Conservation (phyloP, 139 green algal genomes). For the Chlamydomonas incerta region DNA sequence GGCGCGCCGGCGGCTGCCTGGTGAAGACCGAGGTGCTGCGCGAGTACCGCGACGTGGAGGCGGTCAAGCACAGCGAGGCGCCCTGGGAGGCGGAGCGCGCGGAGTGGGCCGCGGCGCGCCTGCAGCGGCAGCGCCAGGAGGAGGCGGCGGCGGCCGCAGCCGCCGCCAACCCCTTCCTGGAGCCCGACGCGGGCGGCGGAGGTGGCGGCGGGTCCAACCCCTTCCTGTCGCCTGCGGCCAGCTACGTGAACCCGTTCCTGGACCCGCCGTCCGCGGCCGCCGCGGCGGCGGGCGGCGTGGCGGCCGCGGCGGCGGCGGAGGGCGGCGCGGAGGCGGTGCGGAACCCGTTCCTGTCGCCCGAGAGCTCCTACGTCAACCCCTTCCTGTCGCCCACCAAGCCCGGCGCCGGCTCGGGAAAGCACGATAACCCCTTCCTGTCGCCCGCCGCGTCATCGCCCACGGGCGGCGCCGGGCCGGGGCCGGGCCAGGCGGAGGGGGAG, state of each 20-base stretch:
- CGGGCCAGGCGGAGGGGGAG: too few relatives aligned
- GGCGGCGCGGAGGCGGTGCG: background rate
- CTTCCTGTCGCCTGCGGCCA: constrained; percentile 13
- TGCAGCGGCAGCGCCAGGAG: background rate
- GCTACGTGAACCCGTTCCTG: constrained; percentile 21
- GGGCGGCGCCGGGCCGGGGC: too few relatives aligned
- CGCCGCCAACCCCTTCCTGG: background rate
- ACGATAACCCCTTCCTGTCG: constrained; percentile 17
- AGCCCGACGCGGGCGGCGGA: background rate
- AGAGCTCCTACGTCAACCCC: background rate
- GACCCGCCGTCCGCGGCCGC: background rate
- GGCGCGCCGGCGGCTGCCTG: too few relatives aligned
- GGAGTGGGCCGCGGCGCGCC: background rate
- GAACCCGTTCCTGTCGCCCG: background rate
- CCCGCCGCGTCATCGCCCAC: background rate
- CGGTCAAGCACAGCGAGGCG: constrained; percentile 32
- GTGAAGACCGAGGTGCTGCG: constrained; percentile 10
- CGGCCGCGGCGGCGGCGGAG: background rate
- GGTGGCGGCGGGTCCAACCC: background rate
- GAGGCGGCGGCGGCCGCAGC: background rate
- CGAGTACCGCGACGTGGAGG: constrained; percentile 31
- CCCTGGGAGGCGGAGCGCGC: background rate
- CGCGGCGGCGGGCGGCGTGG: background rate
- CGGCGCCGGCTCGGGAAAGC: too few relatives aligned
- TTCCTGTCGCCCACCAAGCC: background rate